phyloP scores from a whole-genome alignment of 495 filamentous ascomycete genomes.

The Aspergillus hancockii region DNA sequence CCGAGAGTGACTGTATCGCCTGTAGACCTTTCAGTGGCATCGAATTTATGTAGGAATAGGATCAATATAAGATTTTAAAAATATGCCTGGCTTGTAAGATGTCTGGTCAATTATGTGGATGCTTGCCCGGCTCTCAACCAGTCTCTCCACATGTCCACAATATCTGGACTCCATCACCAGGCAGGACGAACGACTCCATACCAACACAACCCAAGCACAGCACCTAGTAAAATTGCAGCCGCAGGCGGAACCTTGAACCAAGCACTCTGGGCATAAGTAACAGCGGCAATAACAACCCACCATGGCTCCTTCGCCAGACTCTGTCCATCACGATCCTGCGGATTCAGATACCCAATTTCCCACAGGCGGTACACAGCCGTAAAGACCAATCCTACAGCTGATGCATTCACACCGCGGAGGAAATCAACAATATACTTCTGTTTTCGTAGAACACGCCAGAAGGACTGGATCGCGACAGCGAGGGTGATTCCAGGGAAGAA shows the following conservation, averaged over 20 bases:
- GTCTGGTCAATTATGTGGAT: too few species aligned
- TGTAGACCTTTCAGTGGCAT: too few species aligned
- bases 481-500: conserved; percentile 71
- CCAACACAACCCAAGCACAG: conserved; percentile 62
- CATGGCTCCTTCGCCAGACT: conserved; percentile 67
- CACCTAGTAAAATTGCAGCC: conserved; percentile 66
- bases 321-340: conserved; percentile 44
- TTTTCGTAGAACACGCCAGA: conserved; percentile 65
- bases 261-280: conserved; percentile 61
- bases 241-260: conserved; percentile 65
- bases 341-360: conserved; percentile 71
- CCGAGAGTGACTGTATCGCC: too few species aligned
- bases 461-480: conserved; percentile 64
- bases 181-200: conserved; percentile 54
- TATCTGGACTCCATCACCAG: conserved; percentile 7
- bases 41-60: too few species aligned
- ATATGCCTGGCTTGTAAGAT: too few species aligned
- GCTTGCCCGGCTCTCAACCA: too few species aligned
- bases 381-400: conserved; percentile 77
- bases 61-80: too few species aligned
- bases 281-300: conserved; percentile 69
- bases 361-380: conserved; percentile 85
- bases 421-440: conserved; percentile 55
- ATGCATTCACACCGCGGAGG: conserved; percentile 72
- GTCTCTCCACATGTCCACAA: too few species aligned